Base-by-base conservation (phyloP, 768 basidiomycete genomes). In the Russula abietina region DNA sequence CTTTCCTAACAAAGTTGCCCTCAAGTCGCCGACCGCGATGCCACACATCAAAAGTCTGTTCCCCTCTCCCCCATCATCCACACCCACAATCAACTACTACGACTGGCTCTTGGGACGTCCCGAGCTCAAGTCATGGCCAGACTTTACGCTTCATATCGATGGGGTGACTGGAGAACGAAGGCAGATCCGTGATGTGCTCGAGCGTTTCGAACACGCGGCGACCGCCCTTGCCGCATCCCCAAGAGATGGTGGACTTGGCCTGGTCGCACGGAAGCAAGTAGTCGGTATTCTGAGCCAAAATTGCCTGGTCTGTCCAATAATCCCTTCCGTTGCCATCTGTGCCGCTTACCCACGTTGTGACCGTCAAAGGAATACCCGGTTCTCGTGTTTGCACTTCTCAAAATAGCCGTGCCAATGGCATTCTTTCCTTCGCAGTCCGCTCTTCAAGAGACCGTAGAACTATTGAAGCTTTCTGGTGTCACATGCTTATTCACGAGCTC, bases 271-370 rank as follows among this genome's bases (percentile, higher is more conserved):
- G 7, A 68, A 72, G 54, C 75, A 79, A 57, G 81, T 89, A 26
- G 77, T 89, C 22, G 89, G 87, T 7, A 81, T 91, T 17, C 79
- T 89, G 69, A 83, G 82, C 71, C 80, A 86, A 51, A 91, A 91
- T 69, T 85, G 81, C 39, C 69, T 84, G 71, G 89, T 88, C 72
- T 65, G 83, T 71, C 7, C 17, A n/a, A 46, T 43, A 24, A 11
- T 26, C 36, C 14, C 11, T 28, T 22, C 41, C 41, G 4, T 41
- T 38, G 48, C 26, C 17, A 11, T 32, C 5, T 41, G 39, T n/a
- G 22, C 50, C 14, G 6, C 61, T 57, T 43, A 62, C 14, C 3
- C 26, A 24, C 10, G 9, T 28, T 57, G 51, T 43, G 38, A 48
- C 30, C 36, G 36, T 38, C 16, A 33, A 59, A 87, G 86, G 84